These are phyloP conservation scores for Magnolia officinalis DNA, from an alignment of 164 flowering plant species.

Conservation along the genomic window DNA sequence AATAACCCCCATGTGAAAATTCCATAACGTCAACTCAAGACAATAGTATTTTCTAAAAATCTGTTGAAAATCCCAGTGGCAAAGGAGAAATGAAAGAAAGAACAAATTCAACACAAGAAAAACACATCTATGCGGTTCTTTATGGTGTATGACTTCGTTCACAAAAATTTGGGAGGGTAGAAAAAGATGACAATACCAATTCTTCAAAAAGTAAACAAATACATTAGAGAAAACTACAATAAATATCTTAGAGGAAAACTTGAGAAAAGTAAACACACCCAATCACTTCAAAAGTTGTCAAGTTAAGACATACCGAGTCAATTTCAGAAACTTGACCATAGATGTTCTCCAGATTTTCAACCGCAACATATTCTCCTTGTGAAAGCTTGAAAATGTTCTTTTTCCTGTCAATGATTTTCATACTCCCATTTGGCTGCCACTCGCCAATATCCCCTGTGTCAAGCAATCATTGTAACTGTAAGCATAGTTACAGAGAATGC, in stretches of 20 bases:
- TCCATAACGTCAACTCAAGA: too few species aligned
- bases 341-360: constrained; percentile 90
- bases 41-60: too few species aligned
- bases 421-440: constrained; percentile 91
- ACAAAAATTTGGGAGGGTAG: too few species aligned
- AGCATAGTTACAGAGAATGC: neutral
- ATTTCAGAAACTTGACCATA: constrained; percentile 57
- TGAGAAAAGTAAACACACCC: neutral
- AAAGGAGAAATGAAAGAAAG: too few species aligned
- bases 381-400: constrained; percentile 98
- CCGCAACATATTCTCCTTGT: constrained; percentile 98
- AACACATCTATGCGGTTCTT: too few species aligned
- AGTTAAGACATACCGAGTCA: constrained; percentile 61
- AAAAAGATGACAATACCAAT: too few species aligned
- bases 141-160: too few species aligned
- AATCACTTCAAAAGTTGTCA: neutral
- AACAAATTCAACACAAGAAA: too few species aligned
- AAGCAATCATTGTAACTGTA: too few species aligned
- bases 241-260: neutral
- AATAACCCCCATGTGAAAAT: too few species aligned
- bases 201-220: too few species aligned
- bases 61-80: too few species aligned
- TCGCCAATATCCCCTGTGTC: constrained; percentile 88
- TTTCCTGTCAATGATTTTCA: constrained; percentile 96
- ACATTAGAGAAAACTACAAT: neutral